phyloP scores from a whole-genome alignment of 2,329 filamentous ascomycete species.

The Hypomyces perniciosus region DNA sequence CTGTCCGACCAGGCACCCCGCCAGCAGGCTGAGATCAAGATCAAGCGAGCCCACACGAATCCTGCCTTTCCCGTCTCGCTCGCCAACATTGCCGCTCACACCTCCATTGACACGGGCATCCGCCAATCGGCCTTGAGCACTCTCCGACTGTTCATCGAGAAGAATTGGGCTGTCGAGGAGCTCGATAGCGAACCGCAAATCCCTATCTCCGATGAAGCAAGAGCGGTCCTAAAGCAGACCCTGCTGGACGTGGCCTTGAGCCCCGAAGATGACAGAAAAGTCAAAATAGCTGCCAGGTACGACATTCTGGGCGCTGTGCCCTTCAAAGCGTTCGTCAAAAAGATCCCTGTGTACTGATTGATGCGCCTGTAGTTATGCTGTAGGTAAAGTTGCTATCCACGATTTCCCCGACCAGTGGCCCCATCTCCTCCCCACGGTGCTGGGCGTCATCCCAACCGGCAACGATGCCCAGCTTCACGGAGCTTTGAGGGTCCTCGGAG shows the following conservation, averaged over 20 bases:
- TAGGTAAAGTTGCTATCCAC: slow-evolving; percentile 87
- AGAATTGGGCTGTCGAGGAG: slow-evolving; percentile 73
- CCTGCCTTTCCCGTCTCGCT: slow-evolving; percentile 73
- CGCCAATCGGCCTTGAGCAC: slow-evolving; percentile 77
- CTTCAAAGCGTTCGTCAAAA: not conserved
- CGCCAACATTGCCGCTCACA: slow-evolving; percentile 72
- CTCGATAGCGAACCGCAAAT: slow-evolving; percentile 59
- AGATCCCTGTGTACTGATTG: not conserved
- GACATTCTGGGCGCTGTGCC: slow-evolving; percentile 19
- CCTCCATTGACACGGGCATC: slow-evolving; percentile 64
- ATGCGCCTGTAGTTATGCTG: slow-evolving; percentile 48
- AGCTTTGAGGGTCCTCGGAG: slow-evolving; percentile 77
- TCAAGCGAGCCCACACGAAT: slow-evolving; percentile 63
- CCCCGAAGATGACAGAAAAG: slow-evolving; percentile 70
- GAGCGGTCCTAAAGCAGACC: slow-evolving; percentile 64
- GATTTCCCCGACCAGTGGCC: slow-evolving; percentile 97
- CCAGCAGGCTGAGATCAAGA: slow-evolving; percentile 79
- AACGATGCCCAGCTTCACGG: slow-evolving; percentile 80
- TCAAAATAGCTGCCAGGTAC: slow-evolving; percentile 83
- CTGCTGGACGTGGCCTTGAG: slow-evolving; percentile 74
- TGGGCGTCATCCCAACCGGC: slow-evolving; percentile 70
- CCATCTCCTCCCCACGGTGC: slow-evolving; percentile 72
- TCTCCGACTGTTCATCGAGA: slow-evolving; percentile 76
- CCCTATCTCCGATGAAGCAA: slow-evolving; percentile 66
- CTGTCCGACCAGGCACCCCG: slow-evolving; percentile 67